Evolutionary conservation across 1,139 yeast species (phyloP).

Genomic region (Yamadazyma membranifaciens): DNA sequence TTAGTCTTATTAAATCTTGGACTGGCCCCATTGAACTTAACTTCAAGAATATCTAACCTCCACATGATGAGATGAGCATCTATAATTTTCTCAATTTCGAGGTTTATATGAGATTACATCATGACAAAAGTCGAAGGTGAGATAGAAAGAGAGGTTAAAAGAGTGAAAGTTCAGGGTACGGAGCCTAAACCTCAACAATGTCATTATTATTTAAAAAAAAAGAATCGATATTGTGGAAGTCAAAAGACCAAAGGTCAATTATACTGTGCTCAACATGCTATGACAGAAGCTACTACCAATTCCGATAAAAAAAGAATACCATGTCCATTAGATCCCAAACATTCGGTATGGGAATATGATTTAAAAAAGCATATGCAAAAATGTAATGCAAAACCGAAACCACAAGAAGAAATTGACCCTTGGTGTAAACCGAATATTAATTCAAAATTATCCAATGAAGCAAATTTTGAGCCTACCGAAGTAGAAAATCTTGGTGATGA

Average conservation of each 20-base stretch:
- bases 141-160: conserved; percentile 4
- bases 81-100: neutral
- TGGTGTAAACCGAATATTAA: conserved; percentile 50
- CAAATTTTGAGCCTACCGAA: neutral
- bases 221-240: conserved; percentile 59
- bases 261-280: conserved; percentile 64
- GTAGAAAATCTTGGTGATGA: conserved; percentile 12
- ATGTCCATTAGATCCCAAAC: conserved; percentile 78
- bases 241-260: conserved; percentile 49
- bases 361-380: conserved; percentile 56
- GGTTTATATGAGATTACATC: neutral
- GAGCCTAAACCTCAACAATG: conserved; percentile 25
- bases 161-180: conserved; percentile 2
- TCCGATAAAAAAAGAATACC: conserved; percentile 45
- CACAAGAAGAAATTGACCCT: conserved; percentile 24
- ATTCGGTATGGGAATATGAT: conserved; percentile 65
- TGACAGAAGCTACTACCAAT: conserved; percentile 14
- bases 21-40: conserved; percentile 38
- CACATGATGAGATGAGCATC: conserved; percentile 31
- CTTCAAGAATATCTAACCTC: conserved; percentile 53
- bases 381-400: conserved; percentile 51
- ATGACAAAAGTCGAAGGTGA: conserved; percentile 7
- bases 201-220: conserved; percentile 44
- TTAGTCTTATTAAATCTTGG: conserved; percentile 59
- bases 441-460: conserved; percentile 4